A percentile compares a stretch with the other conserved stretches of the same genome.
phyloP scores from a whole-genome alignment of 2,329 filamentous ascomycete species.

The Arthrobotrys sinensis region DNA sequence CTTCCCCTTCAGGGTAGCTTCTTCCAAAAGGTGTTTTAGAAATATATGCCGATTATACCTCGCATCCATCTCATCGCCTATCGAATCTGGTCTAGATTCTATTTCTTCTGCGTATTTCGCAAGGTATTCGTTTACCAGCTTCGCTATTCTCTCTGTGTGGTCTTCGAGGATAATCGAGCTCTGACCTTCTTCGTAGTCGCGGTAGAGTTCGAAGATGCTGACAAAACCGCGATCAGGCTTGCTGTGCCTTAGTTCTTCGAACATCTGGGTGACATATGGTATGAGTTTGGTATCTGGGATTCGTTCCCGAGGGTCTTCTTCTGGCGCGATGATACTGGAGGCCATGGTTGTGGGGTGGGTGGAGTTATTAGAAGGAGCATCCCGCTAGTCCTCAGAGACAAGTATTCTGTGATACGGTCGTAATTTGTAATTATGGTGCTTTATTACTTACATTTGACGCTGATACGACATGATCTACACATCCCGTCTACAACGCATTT shows the following conservation, averaged over 20 bases:
- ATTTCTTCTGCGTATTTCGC: background rate
- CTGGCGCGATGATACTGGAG: background rate
- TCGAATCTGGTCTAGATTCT: background rate
- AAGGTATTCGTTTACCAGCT: background rate
- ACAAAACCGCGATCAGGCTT: background rate
- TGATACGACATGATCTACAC: no score
- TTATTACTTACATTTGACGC: no score
- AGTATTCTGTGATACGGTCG: background rate
- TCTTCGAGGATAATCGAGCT: background rate
- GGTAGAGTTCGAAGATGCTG: background rate
- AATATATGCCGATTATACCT: background rate
- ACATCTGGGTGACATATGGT: background rate
- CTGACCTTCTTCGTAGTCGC: background rate
- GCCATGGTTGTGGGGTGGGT: conserved; percentile 12
- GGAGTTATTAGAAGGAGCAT: background rate
- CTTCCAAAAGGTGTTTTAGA: background rate
- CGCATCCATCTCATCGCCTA: background rate
- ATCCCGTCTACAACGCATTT: no score
- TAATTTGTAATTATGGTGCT: background rate
- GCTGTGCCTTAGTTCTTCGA: background rate
- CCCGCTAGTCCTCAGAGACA: no score
- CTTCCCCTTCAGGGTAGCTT: background rate
- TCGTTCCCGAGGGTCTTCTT: background rate
- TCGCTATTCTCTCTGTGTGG: background rate
- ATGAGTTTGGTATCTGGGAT: conserved; percentile 7